A percentile compares a stretch with the other conserved stretches of the same genome.
Conservation (phyloP, 176 grass and related monocot species). For the Bonia amplexicaulis region DNA sequence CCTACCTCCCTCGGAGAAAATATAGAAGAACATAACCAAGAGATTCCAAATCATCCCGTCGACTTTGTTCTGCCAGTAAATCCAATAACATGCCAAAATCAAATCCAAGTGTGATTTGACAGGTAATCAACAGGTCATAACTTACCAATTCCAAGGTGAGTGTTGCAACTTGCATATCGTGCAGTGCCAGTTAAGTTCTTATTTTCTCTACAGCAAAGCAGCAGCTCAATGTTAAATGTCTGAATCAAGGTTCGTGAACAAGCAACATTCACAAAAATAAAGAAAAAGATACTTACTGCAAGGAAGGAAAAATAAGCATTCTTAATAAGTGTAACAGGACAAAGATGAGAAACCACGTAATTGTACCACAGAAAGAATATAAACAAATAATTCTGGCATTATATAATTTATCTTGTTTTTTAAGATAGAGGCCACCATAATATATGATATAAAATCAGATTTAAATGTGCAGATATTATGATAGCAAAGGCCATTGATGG, state of each 20-base stretch:
- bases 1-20: constrained; percentile 88
- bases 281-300: not conserved
- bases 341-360: not conserved
- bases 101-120: constrained; percentile 7
- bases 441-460: not conserved
- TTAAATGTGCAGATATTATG: not conserved
- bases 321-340: not conserved
- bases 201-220: constrained; percentile 69
- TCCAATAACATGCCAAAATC: constrained; percentile 19
- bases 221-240: constrained; percentile 2
- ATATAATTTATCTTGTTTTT: not conserved
- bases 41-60: constrained; percentile 95
- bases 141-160: constrained; percentile 93
- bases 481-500: not conserved
- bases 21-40: constrained; percentile 97
- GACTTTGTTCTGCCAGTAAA: constrained; percentile 81
- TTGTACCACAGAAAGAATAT: not conserved
- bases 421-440: not conserved
- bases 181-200: constrained; percentile 95
- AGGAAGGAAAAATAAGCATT: not conserved
- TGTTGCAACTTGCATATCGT: constrained; percentile 91
- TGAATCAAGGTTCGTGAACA: not conserved
- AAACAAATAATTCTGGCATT: not conserved
- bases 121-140: constrained; percentile 8
- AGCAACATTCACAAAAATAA: not conserved